Conservation (phyloP, 2,329 filamentous ascomycete species). For the Dactylellina sp. region DNA sequence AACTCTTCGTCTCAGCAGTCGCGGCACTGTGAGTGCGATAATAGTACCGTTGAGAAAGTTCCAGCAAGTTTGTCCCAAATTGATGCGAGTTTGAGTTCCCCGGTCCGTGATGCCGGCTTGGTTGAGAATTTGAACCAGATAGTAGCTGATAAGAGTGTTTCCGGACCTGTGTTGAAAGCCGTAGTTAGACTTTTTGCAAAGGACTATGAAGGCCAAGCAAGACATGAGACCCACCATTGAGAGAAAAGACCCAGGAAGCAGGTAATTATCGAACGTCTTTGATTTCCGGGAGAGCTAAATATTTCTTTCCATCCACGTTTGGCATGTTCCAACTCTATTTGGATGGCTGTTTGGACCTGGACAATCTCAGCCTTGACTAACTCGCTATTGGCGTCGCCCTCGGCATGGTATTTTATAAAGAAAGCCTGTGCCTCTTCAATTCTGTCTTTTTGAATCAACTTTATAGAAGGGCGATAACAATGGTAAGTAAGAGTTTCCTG, state of each 20-base stretch:
- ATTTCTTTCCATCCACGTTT: conserved; percentile 67
- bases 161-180: conserved; percentile 62
- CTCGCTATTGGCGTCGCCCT: conserved; percentile 67
- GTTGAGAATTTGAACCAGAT: conserved; percentile 67
- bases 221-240: conserved; percentile 64
- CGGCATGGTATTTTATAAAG: conserved; percentile 65
- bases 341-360: conserved; percentile 72
- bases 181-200: neutral
- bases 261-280: conserved; percentile 67
- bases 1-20: conserved; percentile 46
- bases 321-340: conserved; percentile 69
- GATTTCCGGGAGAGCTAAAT: conserved; percentile 63
- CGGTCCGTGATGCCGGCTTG: conserved; percentile 66
- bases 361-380: conserved; percentile 72
- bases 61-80: conserved; percentile 66
- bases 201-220: too few relatives aligned
- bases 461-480: conserved; percentile 38
- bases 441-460: conserved; percentile 60
- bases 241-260: conserved; percentile 69
- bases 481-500: too few relatives aligned
- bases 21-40: conserved; percentile 61
- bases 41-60: conserved; percentile 65
- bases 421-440: conserved; percentile 61
- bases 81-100: conserved; percentile 66
- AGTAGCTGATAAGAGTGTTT: conserved; percentile 66